phyloP scores from a whole-genome alignment of 2,329 filamentous ascomycete genomes.

The Colletotrichum trifolii region DNA sequence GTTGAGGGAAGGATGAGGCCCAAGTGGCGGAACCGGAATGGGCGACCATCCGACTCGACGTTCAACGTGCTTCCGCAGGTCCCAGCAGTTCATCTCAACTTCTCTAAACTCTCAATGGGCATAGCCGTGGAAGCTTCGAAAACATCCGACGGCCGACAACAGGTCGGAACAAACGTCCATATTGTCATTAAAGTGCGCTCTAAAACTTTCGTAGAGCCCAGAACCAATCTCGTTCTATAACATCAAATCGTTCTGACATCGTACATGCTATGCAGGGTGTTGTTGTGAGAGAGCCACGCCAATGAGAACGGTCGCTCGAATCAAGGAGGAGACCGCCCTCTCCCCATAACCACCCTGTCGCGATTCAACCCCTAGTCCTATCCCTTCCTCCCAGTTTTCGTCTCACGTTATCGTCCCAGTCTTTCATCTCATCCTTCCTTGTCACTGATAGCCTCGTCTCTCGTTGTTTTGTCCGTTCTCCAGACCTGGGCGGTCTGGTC shows the following conservation, averaged over 20 bases:
- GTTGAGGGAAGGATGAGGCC: too few species aligned
- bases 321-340: constrained; percentile 2
- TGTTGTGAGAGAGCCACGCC: constrained; percentile 8
- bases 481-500: background rate
- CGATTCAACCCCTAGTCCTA: constrained; percentile 6
- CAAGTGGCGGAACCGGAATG: too few species aligned
- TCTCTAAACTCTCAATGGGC: background rate
- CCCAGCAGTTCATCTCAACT: constrained; percentile 18
- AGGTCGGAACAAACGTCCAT: background rate
- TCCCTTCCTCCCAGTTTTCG: background rate
- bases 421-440: constrained; percentile 28
- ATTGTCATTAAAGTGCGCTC: constrained; percentile 12
- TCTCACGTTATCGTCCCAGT: background rate
- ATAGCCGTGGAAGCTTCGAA: too few species aligned
- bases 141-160: too few species aligned
- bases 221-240: constrained; percentile 26
- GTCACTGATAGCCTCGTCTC: constrained; percentile 25
- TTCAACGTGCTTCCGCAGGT: background rate
- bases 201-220: background rate
- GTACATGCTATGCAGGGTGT: constrained; percentile 29
- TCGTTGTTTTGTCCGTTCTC: constrained; percentile 2
- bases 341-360: background rate
- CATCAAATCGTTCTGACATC: constrained; percentile 29
- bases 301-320: constrained; percentile 27
- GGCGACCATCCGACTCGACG: too few species aligned